Conservation (phyloP, 192 early-diverging fungal genomes). For the Gamsiella multidivaricata region DNA sequence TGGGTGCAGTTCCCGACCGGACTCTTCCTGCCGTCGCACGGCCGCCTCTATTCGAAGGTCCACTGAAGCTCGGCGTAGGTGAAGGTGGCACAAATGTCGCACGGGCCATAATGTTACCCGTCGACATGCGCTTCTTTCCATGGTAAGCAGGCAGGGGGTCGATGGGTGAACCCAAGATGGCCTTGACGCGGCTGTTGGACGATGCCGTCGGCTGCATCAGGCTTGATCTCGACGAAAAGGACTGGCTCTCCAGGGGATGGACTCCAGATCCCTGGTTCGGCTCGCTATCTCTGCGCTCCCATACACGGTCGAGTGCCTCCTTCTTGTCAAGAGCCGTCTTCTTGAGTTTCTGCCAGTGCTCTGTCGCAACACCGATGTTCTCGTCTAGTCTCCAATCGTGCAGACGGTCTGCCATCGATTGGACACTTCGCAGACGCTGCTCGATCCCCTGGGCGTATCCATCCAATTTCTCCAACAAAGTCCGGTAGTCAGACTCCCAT, state of each 20-base stretch:
- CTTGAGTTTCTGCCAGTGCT: constrained; percentile 63
- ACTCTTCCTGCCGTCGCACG: constrained; percentile 6
- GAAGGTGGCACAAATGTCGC: constrained; percentile 27
- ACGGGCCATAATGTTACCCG: constrained; percentile 38
- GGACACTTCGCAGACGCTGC: constrained; percentile 16
- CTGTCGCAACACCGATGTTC: constrained; percentile 50
- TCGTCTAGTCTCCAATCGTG: constrained; percentile 59
- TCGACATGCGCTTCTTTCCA: constrained; percentile 40
- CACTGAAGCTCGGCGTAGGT: constrained; percentile 3
- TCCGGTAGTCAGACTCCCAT: constrained; percentile 27
- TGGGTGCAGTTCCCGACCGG: constrained; percentile 37
- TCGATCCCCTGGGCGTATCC: constrained; percentile 39
- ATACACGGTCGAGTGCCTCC: constrained; percentile 50
- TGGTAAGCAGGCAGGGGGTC: constrained; percentile 5
- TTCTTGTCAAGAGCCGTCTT: constrained; percentile 55
- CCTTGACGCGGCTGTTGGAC: constrained; percentile 42
- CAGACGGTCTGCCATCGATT: constrained; percentile 29
- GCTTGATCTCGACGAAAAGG: constrained; percentile 15
- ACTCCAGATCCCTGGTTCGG: constrained; percentile 8
- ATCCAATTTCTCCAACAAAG: constrained; percentile 24
- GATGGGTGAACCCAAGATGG: constrained; percentile 34
- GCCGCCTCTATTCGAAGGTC: background rate
- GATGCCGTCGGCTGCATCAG: constrained; percentile 41
- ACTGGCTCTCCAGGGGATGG: constrained; percentile 23
- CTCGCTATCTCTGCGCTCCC: constrained; percentile 6